A percentile compares a stretch with the other conserved stretches of the same genome.
These are phyloP conservation scores for Chaetomiaceae sp. DNA, from an alignment of 2,329 filamentous ascomycete genomes.

Conservation along the genomic window DNA sequence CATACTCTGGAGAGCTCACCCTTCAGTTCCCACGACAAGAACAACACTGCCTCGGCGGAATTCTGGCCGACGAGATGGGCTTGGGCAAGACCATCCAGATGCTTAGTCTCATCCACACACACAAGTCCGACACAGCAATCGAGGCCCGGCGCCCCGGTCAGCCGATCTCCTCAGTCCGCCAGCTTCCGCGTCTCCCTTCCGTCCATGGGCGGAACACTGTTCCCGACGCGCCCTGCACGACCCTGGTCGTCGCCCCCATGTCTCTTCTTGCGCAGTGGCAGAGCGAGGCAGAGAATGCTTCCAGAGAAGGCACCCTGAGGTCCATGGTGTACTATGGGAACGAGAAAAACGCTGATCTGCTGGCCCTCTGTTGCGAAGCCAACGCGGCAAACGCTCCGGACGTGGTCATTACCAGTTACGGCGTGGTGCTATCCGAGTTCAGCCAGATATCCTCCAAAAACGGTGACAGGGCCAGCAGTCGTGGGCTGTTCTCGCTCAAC, in stretches of 20 bases:
- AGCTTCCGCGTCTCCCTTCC: slow-evolving; percentile 58
- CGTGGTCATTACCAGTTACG: slow-evolving; percentile 92
- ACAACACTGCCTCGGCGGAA: slow-evolving; percentile 88
- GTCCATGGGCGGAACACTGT: slow-evolving; percentile 47
- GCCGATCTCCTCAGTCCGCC: slow-evolving; percentile 46
- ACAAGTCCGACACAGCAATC: slow-evolving; percentile 56
- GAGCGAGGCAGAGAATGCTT: slow-evolving; percentile 89
- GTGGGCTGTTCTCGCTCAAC: slow-evolving; percentile 82
- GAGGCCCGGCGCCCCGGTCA: slow-evolving; percentile 33
- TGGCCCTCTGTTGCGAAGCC: slow-evolving; percentile 68
- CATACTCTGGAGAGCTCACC: slow-evolving; percentile 91
- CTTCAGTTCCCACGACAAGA: slow-evolving; percentile 90
- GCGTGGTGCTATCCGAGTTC: slow-evolving; percentile 85
- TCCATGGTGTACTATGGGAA: slow-evolving; percentile 86
- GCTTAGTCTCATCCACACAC: slow-evolving; percentile 86
- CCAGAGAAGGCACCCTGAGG: slow-evolving; percentile 75
- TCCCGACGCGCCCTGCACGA: slow-evolving; percentile 76
- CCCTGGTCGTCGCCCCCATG: slow-evolving; percentile 93
- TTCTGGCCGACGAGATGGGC: slow-evolving; percentile 96
- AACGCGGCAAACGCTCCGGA: slow-evolving; percentile 77
- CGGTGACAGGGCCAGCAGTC: slow-evolving; percentile 60
- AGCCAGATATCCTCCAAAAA: slow-evolving; percentile 64
- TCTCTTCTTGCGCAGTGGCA: slow-evolving; percentile 96
- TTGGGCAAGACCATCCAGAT: slow-evolving; percentile 98
- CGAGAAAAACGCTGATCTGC: slow-evolving; percentile 76